Base-by-base conservation (phyloP, 208 protist genomes). In the Eutreptiella sp. region DNA sequence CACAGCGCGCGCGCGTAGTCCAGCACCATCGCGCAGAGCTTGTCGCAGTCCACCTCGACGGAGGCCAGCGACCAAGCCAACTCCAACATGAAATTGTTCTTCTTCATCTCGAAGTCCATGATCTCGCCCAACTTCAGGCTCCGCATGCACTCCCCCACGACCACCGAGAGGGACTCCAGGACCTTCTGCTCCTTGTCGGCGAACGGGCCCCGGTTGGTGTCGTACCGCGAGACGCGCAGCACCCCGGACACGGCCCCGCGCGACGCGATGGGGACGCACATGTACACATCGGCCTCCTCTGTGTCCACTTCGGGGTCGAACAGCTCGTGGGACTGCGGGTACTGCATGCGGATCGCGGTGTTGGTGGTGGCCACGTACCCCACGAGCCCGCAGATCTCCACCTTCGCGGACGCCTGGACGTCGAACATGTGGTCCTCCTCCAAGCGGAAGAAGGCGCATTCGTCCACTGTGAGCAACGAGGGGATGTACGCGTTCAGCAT, bases 101-200 rank as follows among this genome's bases (percentile, higher is more conserved):
- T 86, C 66, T 70, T 70, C 61, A 82, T 86, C 61, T 86, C 80
- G 38, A 38, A 53, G 31, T 84, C 23, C 36, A 86, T 63, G 24
- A 70, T 71, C 26, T 81, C 75, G 41, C 82, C 80, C 61, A 83
- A 77, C 35, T 73, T 73, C 53, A 73, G 81, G 64, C 84, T 87
- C n/a, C 76, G 73, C 26, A 87, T 58, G 45, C 73, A 84, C 27
- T 75, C 74, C 7, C 68, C 81, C 34, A 78, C 78, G 53, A 84
- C 83, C 68, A 79, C 73, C 16, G 75, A 77, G 62, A 83, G 84
- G 9, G 72, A 81, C 46, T 79, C 53, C 52, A 86, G 84, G 26
- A 79, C 65, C 52, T 84, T 69, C 62, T 86, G 76, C 52, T 84
- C 80, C 32, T 74, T 66, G 52, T 53, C 66, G 0, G 69, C 68